phyloP scores from a whole-genome alignment of 2,329 filamentous ascomycete species.

The Colletotrichum coccodes region DNA sequence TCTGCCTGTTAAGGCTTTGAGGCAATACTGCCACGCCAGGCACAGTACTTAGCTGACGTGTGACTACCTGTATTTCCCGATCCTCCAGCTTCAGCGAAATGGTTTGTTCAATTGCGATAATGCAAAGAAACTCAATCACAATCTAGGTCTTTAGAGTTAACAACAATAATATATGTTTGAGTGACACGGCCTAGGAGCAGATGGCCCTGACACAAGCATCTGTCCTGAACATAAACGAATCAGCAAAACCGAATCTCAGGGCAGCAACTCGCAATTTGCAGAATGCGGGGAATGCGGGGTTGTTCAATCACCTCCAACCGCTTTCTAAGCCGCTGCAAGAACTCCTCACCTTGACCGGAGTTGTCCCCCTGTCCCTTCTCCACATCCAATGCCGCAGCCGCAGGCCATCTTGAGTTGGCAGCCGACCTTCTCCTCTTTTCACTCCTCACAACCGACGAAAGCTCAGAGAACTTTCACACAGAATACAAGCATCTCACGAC shows the following conservation, averaged over 20 bases:
- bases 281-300: constrained; percentile 17
- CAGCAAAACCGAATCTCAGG: too few species aligned
- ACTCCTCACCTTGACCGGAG: background rate
- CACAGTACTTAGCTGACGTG: too few species aligned
- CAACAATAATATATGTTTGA: too few species aligned
- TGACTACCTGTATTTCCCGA: too few species aligned
- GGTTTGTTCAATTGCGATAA: too few species aligned
- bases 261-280: background rate
- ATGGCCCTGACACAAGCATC: background rate
- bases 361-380: constrained; percentile 8
- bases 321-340: constrained; percentile 9
- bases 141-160: too few species aligned
- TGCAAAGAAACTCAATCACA: too few species aligned
- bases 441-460: background rate
- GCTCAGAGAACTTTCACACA: background rate
- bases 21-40: too few species aligned
- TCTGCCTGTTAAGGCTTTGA: too few species aligned
- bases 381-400: constrained; percentile 15
- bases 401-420: background rate
- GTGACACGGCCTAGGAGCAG: background rate
- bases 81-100: too few species aligned
- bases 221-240: background rate
- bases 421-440: constrained; percentile 26
- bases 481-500: background rate
- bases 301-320: constrained; percentile 16